Conservation (phyloP, 805 yeast genomes). For the Ogataea ganodermae region DNA sequence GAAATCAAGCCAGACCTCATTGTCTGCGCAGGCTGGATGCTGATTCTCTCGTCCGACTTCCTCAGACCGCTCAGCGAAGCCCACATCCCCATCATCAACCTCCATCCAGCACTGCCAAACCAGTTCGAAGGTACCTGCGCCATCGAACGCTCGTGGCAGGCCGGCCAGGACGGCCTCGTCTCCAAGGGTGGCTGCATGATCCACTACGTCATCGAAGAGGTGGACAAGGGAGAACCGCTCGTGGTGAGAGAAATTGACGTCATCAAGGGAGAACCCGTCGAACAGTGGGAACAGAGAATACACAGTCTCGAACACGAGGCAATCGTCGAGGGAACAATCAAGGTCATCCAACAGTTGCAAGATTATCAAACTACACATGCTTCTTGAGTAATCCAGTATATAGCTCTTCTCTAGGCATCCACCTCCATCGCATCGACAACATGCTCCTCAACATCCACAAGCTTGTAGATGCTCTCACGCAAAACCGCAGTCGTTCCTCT, state of each 20-base stretch:
- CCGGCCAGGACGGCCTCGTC: conserved; percentile 83
- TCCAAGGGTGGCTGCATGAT: conserved; percentile 91
- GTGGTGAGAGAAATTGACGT: conserved; percentile 78
- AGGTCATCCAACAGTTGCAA: conserved; percentile 45
- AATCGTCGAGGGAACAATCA: conserved; percentile 85
- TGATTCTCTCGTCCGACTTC: conserved; percentile 79
- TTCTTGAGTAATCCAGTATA: not conserved
- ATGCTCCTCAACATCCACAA: conserved; percentile 58
- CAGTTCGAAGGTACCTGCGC: conserved; percentile 97
- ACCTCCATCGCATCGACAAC: conserved; percentile 51
- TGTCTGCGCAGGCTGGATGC: conserved; percentile 99
- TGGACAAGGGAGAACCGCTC: conserved; percentile 90
- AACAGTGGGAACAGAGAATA: conserved; percentile 77
- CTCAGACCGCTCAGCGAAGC: conserved; percentile 62
- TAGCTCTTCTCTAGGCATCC: conserved; percentile 31
- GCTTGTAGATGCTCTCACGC: conserved; percentile 61
- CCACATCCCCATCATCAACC: conserved; percentile 77
- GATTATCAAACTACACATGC: not conserved
- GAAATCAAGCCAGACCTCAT: conserved; percentile 73
- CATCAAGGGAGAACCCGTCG: conserved; percentile 70
- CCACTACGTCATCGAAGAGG: conserved; percentile 94
- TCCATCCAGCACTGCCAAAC: conserved; percentile 97
- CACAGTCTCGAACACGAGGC: conserved; percentile 86
- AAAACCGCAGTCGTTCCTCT: conserved; percentile 94
- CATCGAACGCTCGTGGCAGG: conserved; percentile 93